Conservation (phyloP, 2,329 filamentous ascomycete species). For the Chaetomiaceae sp. region DNA sequence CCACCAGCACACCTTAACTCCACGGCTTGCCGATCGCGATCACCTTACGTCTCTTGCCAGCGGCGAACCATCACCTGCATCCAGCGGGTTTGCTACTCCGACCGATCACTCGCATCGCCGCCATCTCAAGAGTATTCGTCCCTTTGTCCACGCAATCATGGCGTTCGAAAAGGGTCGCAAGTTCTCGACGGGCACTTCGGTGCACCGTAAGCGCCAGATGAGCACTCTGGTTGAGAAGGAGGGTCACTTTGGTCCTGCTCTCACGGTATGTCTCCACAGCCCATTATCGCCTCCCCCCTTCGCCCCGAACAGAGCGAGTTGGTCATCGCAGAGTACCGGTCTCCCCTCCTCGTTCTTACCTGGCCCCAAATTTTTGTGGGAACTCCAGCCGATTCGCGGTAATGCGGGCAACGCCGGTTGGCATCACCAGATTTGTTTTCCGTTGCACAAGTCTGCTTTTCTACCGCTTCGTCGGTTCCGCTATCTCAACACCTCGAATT, state of each 20-base stretch:
- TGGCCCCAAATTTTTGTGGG: too few relatives aligned
- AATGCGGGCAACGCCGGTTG: too few relatives aligned
- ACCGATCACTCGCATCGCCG: neutral
- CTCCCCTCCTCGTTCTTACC: too few relatives aligned
- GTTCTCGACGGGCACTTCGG: conserved; percentile 43
- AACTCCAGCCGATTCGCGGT: too few relatives aligned
- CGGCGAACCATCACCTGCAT: conserved; percentile 7
- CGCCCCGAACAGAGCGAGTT: too few relatives aligned
- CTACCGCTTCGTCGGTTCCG: too few relatives aligned
- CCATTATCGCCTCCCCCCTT: neutral
- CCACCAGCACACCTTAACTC: neutral
- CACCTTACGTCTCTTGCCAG: conserved; percentile 10
- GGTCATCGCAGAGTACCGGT: neutral
- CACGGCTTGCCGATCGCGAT: conserved; percentile 2
- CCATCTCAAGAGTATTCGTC: conserved; percentile 16
- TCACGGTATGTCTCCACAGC: conserved; percentile 38
- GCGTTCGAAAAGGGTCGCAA: conserved; percentile 33
- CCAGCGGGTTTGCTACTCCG: conserved; percentile 6
- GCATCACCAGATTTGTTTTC: too few relatives aligned
- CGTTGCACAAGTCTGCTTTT: too few relatives aligned
- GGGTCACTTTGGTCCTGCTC: conserved; percentile 41
- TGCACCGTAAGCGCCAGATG: conserved; percentile 45
- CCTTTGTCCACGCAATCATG: conserved; percentile 27
- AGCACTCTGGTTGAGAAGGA: conserved; percentile 42
- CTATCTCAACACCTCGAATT: neutral